Evolutionary conservation across 139 green algal species (phyloP).

Genomic region (Marvania coccoides): DNA sequence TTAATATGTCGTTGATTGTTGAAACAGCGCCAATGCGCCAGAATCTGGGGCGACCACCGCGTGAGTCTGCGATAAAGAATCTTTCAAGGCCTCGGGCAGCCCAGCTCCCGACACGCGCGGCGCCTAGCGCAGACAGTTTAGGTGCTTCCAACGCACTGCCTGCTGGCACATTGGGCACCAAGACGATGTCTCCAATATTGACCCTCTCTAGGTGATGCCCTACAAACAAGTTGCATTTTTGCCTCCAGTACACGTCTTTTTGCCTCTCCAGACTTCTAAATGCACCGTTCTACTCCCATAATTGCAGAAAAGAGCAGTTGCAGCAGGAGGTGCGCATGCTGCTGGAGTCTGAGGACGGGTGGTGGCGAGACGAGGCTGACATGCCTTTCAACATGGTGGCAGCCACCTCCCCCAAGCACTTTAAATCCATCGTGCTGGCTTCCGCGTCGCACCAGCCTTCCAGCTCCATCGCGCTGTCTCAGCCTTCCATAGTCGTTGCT

Average conservation of each 20-base stretch:
- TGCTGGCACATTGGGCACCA: neutral
- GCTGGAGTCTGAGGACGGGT: constrained; percentile 3
- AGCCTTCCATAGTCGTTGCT: constrained; percentile 24
- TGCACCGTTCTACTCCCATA: no score
- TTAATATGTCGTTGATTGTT: no score
- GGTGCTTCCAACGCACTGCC: neutral
- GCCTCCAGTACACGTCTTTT: neutral
- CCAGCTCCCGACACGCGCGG: no score
- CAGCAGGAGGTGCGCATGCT: neutral
- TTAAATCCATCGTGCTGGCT: constrained; percentile 7
- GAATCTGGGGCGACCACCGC: no score
- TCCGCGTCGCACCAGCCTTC: neutral
- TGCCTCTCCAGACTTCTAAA: neutral
- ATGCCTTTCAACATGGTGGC: constrained; percentile 13
- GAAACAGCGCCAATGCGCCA: no score
- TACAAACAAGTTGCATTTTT: neutral
- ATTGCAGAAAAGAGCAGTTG: constrained; percentile 9
- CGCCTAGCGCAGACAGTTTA: no score
- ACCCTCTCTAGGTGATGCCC: neutral
- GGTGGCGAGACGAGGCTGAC: neutral
- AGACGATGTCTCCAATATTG: no score
- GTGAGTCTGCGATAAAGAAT: no score
- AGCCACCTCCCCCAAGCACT: neutral
- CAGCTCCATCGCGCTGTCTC: no score
- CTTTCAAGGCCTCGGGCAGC: no score